phyloP scores from a whole-genome alignment of 208 protist species.

The Acanthamoeba sp. region DNA sequence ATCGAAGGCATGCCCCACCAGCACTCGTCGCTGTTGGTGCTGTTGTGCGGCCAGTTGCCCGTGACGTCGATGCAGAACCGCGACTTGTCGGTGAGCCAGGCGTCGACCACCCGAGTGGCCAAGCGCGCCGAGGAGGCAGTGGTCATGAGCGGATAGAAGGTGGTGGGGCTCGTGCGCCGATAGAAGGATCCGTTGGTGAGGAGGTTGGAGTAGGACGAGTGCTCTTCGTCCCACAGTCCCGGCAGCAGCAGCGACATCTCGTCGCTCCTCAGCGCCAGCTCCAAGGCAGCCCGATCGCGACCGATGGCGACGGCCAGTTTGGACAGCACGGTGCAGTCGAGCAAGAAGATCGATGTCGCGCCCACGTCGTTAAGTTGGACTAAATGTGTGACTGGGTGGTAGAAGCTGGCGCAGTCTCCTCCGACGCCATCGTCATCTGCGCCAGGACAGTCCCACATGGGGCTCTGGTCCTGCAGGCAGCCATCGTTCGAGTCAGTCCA shows the following conservation, averaged over 20 bases:
- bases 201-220: background rate
- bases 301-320: background rate
- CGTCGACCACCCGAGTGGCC: background rate
- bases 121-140: background rate
- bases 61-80: conserved; percentile 41
- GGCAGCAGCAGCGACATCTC: background rate
- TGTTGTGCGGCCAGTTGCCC: background rate
- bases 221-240: background rate
- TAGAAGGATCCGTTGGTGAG: conserved; percentile 2
- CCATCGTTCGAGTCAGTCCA: too few species aligned
- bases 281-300: background rate
- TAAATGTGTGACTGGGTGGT: background rate
- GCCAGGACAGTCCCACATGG: conserved; percentile 34
- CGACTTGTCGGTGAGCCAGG: conserved; percentile 27
- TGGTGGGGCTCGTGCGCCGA: background rate
- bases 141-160: conserved; percentile 24
- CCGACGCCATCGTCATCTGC: background rate
- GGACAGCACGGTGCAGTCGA: background rate
- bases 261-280: background rate
- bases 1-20: conserved; percentile 41
- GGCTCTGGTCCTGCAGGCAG: background rate
- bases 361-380: background rate
- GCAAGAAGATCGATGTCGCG: background rate
- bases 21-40: background rate
- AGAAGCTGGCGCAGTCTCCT: background rate